Conservation (phyloP, 192 early-diverging fungal genomes). For the Backusella liffmaniae region DNA sequence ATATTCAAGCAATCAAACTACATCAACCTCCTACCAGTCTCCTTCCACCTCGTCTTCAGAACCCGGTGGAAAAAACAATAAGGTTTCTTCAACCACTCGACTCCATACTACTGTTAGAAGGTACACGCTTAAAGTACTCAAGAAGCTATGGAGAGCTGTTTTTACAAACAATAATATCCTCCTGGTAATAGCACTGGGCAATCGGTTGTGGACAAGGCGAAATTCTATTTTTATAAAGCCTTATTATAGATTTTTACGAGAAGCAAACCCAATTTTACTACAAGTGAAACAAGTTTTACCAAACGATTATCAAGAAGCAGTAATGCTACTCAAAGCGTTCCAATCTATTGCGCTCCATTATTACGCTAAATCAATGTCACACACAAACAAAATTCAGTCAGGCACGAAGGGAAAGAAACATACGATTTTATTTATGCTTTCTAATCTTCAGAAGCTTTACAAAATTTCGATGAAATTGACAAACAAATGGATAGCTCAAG, state of each 20-base stretch:
- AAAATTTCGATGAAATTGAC: not conserved
- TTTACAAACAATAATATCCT: not conserved
- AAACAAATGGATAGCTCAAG: not conserved
- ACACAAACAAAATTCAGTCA: not conserved
- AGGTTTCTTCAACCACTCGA: not conserved
- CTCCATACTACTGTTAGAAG: not conserved
- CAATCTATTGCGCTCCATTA: not conserved
- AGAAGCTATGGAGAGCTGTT: not conserved
- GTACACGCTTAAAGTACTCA: not conserved
- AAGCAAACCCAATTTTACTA: not conserved
- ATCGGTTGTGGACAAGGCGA: not conserved
- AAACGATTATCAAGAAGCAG: not conserved
- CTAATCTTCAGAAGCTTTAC: not conserved
- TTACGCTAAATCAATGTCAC: not conserved
- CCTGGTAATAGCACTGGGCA: not conserved
- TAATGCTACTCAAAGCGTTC: not conserved
- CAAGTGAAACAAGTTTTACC: not conserved
- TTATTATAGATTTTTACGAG: not conserved
- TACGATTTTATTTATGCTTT: not conserved
- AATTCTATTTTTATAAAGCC: not conserved
- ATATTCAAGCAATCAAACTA: not conserved
- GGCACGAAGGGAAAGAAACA: not conserved
- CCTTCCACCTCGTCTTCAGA: not conserved
- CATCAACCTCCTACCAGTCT: not conserved
- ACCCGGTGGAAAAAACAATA: not conserved